Base-by-base conservation (phyloP, 2,329 filamentous ascomycete genomes). In the Teratosphaeria epicoccoides region DNA sequence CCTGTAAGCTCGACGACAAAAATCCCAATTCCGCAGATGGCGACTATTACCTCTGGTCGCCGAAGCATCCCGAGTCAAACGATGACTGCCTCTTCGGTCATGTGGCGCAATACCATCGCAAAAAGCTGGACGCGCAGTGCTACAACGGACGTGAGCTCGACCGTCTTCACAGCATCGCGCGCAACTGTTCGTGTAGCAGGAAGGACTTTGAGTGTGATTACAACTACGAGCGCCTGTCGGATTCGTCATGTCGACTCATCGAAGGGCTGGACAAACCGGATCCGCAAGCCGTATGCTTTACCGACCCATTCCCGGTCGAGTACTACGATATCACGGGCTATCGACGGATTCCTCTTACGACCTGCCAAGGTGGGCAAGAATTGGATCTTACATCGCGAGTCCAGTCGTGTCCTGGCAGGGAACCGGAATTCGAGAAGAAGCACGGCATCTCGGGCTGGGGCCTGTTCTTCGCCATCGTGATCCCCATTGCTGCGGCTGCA, bases 141-240 rank as follows among this genome's bases (percentile, higher is more conserved):
- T 95, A 83, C 75, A 96, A 95, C 62, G 83, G 85, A 49, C 78
- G 80, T 66, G 65, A 72, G 20, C 79, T 94, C 54, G 64, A 71
- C 23, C 81, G 83, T 57, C 74, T 91, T 24, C 84, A 90, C 69
- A 78, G 79, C 58, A 83, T 87, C 58, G 73, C 73, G 17, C 72
- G 78, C 57, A 88, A 94, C 67, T 98, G 93, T 74, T 76, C 80
- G 53, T 98, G 93, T 71, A 86, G 82, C 7, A 78, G 88, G 49
- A 78, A 81, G 53, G 93, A 98, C 70, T 98, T 84, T 66, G 93
- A 98, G 77, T 98, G 93, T 71, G 91, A 94, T 66, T 98, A 88
- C 76, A 98, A 98, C 70, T 98, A 81, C 69, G 84, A 97, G 66
- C 81, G 86, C 46, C 81, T 87, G 68, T 77, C 73, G 24, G 86